Evolutionary conservation across 345 rosid species (phyloP).

Genomic region (Orychophragmus violaceus): DNA sequence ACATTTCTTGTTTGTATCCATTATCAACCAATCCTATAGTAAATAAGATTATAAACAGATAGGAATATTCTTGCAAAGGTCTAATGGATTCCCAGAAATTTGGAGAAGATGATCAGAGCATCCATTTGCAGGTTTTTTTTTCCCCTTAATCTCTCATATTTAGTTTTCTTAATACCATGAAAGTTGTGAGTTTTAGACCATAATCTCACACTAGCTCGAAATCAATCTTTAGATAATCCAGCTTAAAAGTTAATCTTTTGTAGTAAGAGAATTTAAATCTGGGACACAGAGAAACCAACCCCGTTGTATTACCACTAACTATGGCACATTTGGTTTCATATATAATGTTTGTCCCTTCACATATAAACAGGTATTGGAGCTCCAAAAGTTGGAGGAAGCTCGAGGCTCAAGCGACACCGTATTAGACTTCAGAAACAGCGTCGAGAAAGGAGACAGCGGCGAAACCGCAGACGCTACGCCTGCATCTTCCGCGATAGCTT

Average conservation of each 20-base stretch:
- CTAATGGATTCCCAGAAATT: slow-evolving; percentile 32
- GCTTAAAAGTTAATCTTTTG: too few relatives aligned
- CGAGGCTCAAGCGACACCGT: slow-evolving; percentile 48
- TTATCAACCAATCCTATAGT: not conserved
- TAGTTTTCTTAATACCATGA: too few relatives aligned
- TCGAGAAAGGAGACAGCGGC: slow-evolving; percentile 49
- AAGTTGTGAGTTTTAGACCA: too few relatives aligned
- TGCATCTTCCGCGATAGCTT: slow-evolving; percentile 23
- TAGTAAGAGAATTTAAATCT: too few relatives aligned
- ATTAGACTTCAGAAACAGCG: slow-evolving; percentile 47
- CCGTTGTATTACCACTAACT: too few relatives aligned
- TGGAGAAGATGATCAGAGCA: slow-evolving; percentile 42
- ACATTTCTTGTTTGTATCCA: not conserved
- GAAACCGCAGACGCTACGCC: slow-evolving; percentile 32
- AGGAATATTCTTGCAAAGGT: not conserved
- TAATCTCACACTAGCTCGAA: too few relatives aligned
- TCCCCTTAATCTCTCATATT: too few relatives aligned
- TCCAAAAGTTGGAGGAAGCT: slow-evolving; percentile 39
- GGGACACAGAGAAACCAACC: too few relatives aligned
- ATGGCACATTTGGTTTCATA: too few relatives aligned
- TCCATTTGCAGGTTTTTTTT: slow-evolving; percentile 45
- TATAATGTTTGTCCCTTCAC: too few relatives aligned
- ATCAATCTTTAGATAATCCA: too few relatives aligned
- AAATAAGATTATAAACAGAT: not conserved
- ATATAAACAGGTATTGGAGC: slow-evolving; percentile 35